A percentile compares a stretch with the other conserved stretches of the same genome.
Conservation (phyloP, 768 basidiomycete species). For the Pisolithus orientalis region DNA sequence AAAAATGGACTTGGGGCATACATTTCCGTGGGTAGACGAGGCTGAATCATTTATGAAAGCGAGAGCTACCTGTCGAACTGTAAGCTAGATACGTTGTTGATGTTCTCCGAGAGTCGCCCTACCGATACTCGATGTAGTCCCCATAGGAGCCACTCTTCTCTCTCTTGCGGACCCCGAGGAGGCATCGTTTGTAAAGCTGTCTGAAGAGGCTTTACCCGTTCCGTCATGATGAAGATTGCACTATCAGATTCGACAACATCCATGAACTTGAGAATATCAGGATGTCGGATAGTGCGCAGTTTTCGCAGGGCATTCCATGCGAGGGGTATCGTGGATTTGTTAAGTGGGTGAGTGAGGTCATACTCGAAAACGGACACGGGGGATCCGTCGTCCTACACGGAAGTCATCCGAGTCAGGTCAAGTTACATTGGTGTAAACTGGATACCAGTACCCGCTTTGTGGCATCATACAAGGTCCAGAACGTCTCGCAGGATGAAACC, state of each 20-base stretch:
- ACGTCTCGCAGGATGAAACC: constrained; percentile 58
- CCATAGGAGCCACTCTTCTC: constrained; percentile 91
- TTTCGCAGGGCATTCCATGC: constrained; percentile 90
- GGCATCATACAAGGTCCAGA: constrained; percentile 85
- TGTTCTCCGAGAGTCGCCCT: constrained; percentile 14
- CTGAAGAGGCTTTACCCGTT: constrained; percentile 77
- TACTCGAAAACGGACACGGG: constrained; percentile 90
- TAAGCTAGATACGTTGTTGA: neutral
- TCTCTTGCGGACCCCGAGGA: constrained; percentile 53
- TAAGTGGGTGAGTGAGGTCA: constrained; percentile 58
- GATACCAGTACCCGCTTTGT: constrained; percentile 65
- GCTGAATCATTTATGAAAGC: constrained; percentile 85
- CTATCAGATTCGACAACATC: constrained; percentile 89
- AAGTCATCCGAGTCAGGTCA: constrained; percentile 13
- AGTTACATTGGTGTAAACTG: constrained; percentile 8
- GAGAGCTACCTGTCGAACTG: constrained; percentile 61
- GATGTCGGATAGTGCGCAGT: constrained; percentile 86
- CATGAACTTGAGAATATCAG: constrained; percentile 93
- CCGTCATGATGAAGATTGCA: constrained; percentile 88
- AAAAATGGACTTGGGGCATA: constrained; percentile 73
- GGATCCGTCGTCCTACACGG: constrained; percentile 74
- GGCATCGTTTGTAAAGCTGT: constrained; percentile 56
- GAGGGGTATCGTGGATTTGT: constrained; percentile 58
- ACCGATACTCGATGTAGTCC: constrained; percentile 88
- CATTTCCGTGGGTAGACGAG: constrained; percentile 76